Evolutionary conservation across 768 basidiomycete genomes (phyloP).

Genomic region (Piloderma croceum): DNA sequence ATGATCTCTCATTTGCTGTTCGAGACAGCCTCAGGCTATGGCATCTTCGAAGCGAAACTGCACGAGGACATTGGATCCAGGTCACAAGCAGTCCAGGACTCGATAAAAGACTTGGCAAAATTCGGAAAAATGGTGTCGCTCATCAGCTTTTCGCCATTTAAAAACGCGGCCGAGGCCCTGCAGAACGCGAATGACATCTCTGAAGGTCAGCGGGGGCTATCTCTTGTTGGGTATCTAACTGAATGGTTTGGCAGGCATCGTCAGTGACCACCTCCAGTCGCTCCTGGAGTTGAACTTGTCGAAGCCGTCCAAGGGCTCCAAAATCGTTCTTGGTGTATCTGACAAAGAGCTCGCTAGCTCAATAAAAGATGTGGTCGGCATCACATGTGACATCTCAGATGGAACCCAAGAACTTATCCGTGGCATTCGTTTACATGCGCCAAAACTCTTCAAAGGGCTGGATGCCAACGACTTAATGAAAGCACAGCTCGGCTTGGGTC

Average conservation of each 20-base stretch:
- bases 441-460: slow-evolving; percentile 85
- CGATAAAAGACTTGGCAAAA: slow-evolving; percentile 79
- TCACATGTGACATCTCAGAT: slow-evolving; percentile 80
- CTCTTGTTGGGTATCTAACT: background rate
- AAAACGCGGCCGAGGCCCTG: slow-evolving; percentile 86
- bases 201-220: slow-evolving; percentile 67
- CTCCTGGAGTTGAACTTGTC: slow-evolving; percentile 85
- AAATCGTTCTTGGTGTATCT: slow-evolving; percentile 71
- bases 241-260: slow-evolving; percentile 49
- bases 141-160: slow-evolving; percentile 90
- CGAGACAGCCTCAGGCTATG: slow-evolving; percentile 92
- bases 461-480: slow-evolving; percentile 83
- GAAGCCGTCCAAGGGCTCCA: slow-evolving; percentile 64
- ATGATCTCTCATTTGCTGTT: slow-evolving; percentile 86
- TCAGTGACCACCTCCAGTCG: slow-evolving; percentile 78
- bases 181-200: slow-evolving; percentile 96
- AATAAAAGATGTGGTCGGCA: slow-evolving; percentile 66
- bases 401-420: slow-evolving; percentile 81
- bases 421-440: slow-evolving; percentile 86
- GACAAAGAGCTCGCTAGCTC: slow-evolving; percentile 70
- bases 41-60: slow-evolving; percentile 82
- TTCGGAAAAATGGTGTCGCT: slow-evolving; percentile 91
- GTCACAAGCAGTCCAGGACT: slow-evolving; percentile 74
- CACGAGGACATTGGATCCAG: slow-evolving; percentile 83
- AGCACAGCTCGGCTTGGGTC: slow-evolving; percentile 94